A percentile compares a stretch with the other conserved stretches of the same genome.
Conservation (phyloP, 495 filamentous ascomycete genomes). For the Astrothelium macrocarpum region DNA sequence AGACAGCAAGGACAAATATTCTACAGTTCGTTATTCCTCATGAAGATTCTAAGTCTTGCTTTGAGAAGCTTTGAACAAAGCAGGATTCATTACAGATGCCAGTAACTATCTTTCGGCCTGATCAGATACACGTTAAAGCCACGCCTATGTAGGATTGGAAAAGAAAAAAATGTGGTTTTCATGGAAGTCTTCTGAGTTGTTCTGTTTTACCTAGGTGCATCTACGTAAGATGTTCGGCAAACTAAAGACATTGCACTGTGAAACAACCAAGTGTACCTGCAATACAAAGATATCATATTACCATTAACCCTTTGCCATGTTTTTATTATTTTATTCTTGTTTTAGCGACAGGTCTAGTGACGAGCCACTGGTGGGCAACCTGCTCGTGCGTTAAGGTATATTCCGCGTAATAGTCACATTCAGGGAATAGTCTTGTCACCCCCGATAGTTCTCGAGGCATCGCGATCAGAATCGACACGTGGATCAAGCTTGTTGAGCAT, state of each 20-base stretch:
- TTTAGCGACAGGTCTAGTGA: not conserved
- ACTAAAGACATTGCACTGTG: not conserved
- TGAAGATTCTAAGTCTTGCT: too few species aligned
- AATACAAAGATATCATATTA: not conserved
- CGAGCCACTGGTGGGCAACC: not conserved
- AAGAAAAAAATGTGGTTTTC: too few species aligned
- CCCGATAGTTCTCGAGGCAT: conserved; percentile 23
- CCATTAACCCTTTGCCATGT: not conserved
- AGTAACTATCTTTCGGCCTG: too few species aligned
- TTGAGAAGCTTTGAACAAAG: too few species aligned
- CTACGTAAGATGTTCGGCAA: too few species aligned
- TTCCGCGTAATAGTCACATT: not conserved
- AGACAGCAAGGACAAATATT: too few species aligned
- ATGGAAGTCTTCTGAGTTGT: too few species aligned
- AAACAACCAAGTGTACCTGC: not conserved
- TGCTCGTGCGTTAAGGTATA: not conserved
- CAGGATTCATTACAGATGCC: too few species aligned
- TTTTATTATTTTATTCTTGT: not conserved
- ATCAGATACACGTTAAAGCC: too few species aligned
- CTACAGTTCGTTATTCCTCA: too few species aligned
- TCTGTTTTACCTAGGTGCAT: too few species aligned
- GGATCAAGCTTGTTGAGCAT: conserved; percentile 45
- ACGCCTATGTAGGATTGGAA: too few species aligned
- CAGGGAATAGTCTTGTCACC: conserved; percentile 17
- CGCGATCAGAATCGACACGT: conserved; percentile 39